Conservation (phyloP, 2,329 filamentous ascomycete genomes). For the Setomelanomma holmii region DNA sequence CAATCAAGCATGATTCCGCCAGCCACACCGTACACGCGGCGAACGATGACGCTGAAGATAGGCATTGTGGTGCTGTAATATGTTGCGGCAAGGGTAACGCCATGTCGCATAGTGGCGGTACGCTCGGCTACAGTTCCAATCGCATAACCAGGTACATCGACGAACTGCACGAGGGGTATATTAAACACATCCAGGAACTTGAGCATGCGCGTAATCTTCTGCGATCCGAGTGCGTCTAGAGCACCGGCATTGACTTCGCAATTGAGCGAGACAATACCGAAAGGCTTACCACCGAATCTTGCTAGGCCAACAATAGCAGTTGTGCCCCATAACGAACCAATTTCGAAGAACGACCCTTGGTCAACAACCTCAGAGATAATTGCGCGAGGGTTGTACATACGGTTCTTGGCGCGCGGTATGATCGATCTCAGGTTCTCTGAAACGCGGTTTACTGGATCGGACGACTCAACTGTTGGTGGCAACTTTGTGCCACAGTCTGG, state of each 20-base stretch:
- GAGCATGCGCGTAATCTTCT: constrained; percentile 66
- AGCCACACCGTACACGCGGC: constrained; percentile 68
- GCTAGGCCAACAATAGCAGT: constrained; percentile 68
- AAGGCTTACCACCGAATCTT: constrained; percentile 62
- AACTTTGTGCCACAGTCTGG: constrained; percentile 64
- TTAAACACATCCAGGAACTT: constrained; percentile 73
- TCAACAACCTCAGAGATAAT: constrained; percentile 67
- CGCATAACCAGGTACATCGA: constrained; percentile 67
- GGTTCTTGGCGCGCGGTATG: constrained; percentile 63
- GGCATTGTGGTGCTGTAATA: constrained; percentile 70
- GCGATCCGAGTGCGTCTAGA: constrained; percentile 65
- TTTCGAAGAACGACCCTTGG: constrained; percentile 66
- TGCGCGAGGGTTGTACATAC: constrained; percentile 66
- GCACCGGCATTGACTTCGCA: constrained; percentile 67
- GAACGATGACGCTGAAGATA: constrained; percentile 68
- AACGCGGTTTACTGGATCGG: constrained; percentile 59
- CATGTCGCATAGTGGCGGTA: constrained; percentile 70
- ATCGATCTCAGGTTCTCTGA: constrained; percentile 61
- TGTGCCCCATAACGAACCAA: constrained; percentile 67
- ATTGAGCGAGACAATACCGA: constrained; percentile 67
- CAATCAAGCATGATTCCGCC: constrained; percentile 70
- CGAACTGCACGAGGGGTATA: constrained; percentile 67
- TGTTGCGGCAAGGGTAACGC: constrained; percentile 65
- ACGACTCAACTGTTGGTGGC: constrained; percentile 57
- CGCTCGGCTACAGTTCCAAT: constrained; percentile 70